Evolutionary conservation across 331 rosid genomes (phyloP).

Genomic region (Acacia concinna): DNA sequence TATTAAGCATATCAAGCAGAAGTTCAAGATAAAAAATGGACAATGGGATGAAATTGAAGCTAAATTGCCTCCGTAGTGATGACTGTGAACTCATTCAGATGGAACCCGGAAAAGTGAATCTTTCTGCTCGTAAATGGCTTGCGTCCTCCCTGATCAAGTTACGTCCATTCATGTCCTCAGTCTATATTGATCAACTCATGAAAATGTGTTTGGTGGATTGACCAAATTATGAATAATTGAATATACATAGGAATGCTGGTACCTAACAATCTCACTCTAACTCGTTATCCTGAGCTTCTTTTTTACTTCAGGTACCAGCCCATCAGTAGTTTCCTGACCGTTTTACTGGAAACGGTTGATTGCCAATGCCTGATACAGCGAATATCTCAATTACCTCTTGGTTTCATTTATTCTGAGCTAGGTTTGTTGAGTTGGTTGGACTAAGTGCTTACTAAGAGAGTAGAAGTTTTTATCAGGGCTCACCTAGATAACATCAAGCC

Average conservation of each 20-base stretch:
- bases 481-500: neutral
- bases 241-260: neutral
- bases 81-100: constrained; percentile 1
- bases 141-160: constrained; percentile 1
- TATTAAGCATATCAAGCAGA: constrained; percentile 58
- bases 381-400: neutral
- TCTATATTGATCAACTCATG: neutral
- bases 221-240: neutral
- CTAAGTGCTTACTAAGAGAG: neutral
- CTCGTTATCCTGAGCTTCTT: neutral
- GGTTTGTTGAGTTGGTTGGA: neutral
- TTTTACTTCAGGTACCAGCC: neutral
- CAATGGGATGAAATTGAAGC: constrained; percentile 75
- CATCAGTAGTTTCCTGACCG: neutral
- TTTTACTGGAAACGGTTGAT: neutral
- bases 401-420: neutral
- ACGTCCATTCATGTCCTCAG: constrained; percentile 20
- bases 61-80: constrained; percentile 49
- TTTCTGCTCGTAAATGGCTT: constrained; percentile 11
- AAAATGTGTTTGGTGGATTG: neutral
- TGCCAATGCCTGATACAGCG: neutral
- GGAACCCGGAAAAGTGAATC: neutral
- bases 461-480: neutral
- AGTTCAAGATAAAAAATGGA: constrained; percentile 40
- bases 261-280: neutral